Evolutionary conservation across 306 rosid species (phyloP), one percentile per base, ranked within the genome.

Genomic region (Casuarina cunninghamiana): DNA sequence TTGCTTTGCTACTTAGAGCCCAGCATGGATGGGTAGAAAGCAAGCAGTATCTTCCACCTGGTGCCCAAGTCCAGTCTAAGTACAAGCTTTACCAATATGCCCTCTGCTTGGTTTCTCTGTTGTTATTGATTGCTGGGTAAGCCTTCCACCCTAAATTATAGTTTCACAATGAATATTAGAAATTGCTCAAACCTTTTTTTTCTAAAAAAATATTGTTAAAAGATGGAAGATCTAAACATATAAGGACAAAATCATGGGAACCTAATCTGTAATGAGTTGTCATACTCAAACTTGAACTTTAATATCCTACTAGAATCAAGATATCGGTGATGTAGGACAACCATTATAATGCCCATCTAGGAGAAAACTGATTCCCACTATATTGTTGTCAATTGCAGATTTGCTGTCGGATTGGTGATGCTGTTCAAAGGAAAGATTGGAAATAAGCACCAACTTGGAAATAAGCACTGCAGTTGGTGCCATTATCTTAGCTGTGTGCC

Each of bases 401-500:
- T 88, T 46, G 58, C 57, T 15, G 69, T 80, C 74, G 93, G 88
- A 45, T 84, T 89, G 72, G 80, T 87, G 84, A 89, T 87, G 91
- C 88, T 93, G 45, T 88, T 89, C 61, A 80, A 81, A 2, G 88
- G 90, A 11, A 88, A 77, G 75, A 89, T 82, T 54, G 91, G 89
- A 37, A 89, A 85, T 26, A 26, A 26, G 32, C 32, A 26, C 32
- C 32, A 26, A 26, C 32, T 26, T 26, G 32, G 32, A 26, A 26
- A 26, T 8, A 86, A 89, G 54, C 96, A 57, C 57, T 91, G 97
- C 73, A 91, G 82, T 75, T 93, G 96, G 97, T 89, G 94, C 76
- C 96, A 67, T 77, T 91, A 91, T 74, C 78, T 93, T 75, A 80
- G 86, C 39, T 93, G 96, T 83, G 83, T 93, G 44, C 96, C 96